These are phyloP conservation scores for Brasilioporus rufonigricans DNA, from an alignment of 768 basidiomycete genomes.

Conservation along the genomic window DNA sequence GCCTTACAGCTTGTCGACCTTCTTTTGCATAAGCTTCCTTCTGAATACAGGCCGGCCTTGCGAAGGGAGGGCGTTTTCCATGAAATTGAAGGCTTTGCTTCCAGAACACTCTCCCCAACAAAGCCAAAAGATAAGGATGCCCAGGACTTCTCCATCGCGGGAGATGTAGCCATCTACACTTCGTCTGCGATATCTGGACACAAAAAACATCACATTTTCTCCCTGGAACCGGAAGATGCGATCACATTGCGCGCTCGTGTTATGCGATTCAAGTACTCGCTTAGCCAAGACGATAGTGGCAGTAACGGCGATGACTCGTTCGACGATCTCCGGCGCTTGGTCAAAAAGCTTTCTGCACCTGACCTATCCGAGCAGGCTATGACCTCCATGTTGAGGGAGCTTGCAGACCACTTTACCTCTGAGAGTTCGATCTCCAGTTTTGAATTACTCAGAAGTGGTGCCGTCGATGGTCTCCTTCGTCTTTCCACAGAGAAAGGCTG, in stretches of 20 bases:
- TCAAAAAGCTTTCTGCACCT: slow-evolving; percentile 56
- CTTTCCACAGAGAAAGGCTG: slow-evolving; percentile 70
- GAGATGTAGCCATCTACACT: slow-evolving; percentile 38
- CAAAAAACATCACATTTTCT: slow-evolving; percentile 66
- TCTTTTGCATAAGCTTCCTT: slow-evolving; percentile 78
- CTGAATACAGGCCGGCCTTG: slow-evolving; percentile 85
- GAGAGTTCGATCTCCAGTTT: slow-evolving; percentile 90
- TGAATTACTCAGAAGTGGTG: slow-evolving; percentile 90
- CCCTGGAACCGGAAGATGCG: slow-evolving; percentile 83
- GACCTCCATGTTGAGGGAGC: slow-evolving; percentile 57
- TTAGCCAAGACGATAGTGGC: slow-evolving; percentile 51
- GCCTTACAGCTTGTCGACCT: slow-evolving; percentile 94
- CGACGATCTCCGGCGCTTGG: slow-evolving; percentile 59
- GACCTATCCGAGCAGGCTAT: slow-evolving; percentile 63
- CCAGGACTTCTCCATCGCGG: slow-evolving; percentile 34
- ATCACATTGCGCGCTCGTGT: slow-evolving; percentile 91
- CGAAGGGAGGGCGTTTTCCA: slow-evolving; percentile 95
- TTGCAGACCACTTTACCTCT: slow-evolving; percentile 80
- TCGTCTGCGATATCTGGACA: slow-evolving; percentile 55
- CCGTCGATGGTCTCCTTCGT: slow-evolving; percentile 81
- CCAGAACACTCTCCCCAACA: slow-evolving; percentile 53
- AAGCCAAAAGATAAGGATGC: slow-evolving; percentile 48
- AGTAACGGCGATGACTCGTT: slow-evolving; percentile 61
- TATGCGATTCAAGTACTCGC: slow-evolving; percentile 78
- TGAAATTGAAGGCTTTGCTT: slow-evolving; percentile 81